Evolutionary conservation across 257 asterid genomes (phyloP).

Genomic region (Fraxinus americana): DNA sequence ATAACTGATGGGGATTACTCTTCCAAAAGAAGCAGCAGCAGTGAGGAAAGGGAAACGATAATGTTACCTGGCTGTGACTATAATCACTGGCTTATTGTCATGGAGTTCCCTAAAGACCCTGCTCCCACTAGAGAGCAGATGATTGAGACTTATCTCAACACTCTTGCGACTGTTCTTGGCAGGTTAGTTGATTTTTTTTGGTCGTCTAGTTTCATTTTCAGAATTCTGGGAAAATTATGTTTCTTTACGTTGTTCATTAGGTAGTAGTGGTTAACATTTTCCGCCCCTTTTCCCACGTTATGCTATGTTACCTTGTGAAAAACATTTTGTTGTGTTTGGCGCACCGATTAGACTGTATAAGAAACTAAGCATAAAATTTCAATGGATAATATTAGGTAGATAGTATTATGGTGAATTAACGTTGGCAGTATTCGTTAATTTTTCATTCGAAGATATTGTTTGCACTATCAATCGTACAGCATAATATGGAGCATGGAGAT

Average conservation of each 20-base stretch:
- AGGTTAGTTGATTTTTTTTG: conserved; percentile 44
- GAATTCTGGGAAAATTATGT: not conserved
- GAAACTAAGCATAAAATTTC: too few species aligned
- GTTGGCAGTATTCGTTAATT: too few species aligned
- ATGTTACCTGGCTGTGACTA: conserved; percentile 99
- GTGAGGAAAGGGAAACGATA: conserved; percentile 86
- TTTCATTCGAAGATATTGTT: too few species aligned
- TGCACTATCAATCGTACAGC: too few species aligned
- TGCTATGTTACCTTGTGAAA: not conserved
- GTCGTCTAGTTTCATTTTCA: not conserved
- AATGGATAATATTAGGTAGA: too few species aligned
- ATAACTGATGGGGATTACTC: conserved; percentile 61
- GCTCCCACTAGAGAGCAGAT: conserved; percentile 96
- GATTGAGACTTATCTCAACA: conserved; percentile 93
- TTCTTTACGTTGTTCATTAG: conserved; percentile 1
- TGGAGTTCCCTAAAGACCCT: conserved; percentile 99
- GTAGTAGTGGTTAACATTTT: not conserved
- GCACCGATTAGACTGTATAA: too few species aligned
- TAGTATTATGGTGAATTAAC: too few species aligned
- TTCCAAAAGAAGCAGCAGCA: conserved; percentile 52
- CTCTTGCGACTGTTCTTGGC: conserved; percentile 92
- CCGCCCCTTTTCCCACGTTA: not conserved
- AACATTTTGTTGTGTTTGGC: too few species aligned
- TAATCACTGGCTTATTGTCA: conserved; percentile 94
- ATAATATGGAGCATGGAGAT: too few species aligned